These are phyloP conservation scores for Annulohypoxylon bovei DNA, from an alignment of 495 filamentous ascomycete genomes.

Conservation along the genomic window DNA sequence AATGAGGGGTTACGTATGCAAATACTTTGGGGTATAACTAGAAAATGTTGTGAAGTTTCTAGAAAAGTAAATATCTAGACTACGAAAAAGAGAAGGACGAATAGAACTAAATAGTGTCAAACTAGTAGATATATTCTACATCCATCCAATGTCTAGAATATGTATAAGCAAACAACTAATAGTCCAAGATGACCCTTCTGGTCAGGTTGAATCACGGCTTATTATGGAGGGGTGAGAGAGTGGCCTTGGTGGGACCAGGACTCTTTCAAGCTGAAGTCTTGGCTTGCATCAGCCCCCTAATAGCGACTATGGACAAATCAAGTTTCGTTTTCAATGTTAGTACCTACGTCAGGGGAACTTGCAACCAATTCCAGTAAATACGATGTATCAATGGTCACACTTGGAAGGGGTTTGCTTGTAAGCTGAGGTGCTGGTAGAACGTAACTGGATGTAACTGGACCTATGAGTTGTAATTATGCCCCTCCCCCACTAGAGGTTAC, in stretches of 20 bases:
- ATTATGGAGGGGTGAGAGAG: slow-evolving; percentile 30
- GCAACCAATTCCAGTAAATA: not conserved
- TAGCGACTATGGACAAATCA: slow-evolving; percentile 18
- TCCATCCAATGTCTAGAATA: not conserved
- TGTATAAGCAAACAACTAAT: not conserved
- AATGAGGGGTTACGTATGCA: slow-evolving; percentile 1
- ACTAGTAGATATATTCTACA: slow-evolving; percentile 10
- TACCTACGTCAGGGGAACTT: slow-evolving; percentile 16
- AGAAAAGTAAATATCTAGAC: not conserved
- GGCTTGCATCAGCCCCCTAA: slow-evolving; percentile 40
- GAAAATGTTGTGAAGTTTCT: not conserved
- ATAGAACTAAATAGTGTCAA: not conserved
- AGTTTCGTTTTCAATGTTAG: slow-evolving; percentile 2
- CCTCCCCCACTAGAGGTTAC: slow-evolving; percentile 25
- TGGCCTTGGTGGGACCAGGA: slow-evolving; percentile 18
- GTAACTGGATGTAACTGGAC: not conserved
- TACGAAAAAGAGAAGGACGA: not conserved
- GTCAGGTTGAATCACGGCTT: slow-evolving; percentile 20
- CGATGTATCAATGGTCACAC: slow-evolving; percentile 25
- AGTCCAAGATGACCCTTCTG: not conserved
- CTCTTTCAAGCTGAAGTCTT: slow-evolving; percentile 36
- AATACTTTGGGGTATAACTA: not conserved
- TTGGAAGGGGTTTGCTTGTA: slow-evolving; percentile 14
- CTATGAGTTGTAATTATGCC: not conserved
- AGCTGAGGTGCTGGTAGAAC: slow-evolving; percentile 34